Percentiles rank a stretch among this genome's conserved stretches.
Evolutionary conservation across 2,329 filamentous ascomycete genomes (phyloP).

Genomic region (Botrytis deweyae): DNA sequence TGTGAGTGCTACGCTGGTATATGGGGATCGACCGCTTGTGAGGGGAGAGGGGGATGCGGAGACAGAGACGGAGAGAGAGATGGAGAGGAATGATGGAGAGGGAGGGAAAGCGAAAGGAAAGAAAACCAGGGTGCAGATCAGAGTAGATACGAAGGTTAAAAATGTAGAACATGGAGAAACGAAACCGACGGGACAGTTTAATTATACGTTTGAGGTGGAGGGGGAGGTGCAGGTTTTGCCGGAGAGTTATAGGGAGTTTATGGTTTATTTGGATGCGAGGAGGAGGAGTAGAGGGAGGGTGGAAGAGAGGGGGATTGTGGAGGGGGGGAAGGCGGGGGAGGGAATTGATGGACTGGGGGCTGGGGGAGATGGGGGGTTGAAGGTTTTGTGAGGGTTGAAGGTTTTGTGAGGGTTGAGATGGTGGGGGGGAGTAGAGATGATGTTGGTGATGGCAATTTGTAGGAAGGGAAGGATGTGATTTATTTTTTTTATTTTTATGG

Average conservation of each 20-base stretch:
- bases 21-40: slow-evolving; percentile 59
- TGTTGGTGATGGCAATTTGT: no score
- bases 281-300: slow-evolving; percentile 32
- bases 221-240: slow-evolving; percentile 66
- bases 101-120: slow-evolving; percentile 27
- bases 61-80: slow-evolving; percentile 26
- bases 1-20: slow-evolving; percentile 64
- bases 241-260: slow-evolving; percentile 42
- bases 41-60: slow-evolving; percentile 15
- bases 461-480: no score
- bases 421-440: no score
- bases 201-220: slow-evolving; percentile 69
- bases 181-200: slow-evolving; percentile 69
- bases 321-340: slow-evolving; percentile 18
- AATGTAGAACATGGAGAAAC: slow-evolving; percentile 67
- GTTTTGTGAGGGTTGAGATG: not conserved
- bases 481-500: no score
- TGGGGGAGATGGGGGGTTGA: not conserved
- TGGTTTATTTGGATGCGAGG: slow-evolving; percentile 43
- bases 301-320: slow-evolving; percentile 15
- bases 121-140: slow-evolving; percentile 63
- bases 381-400: not conserved
- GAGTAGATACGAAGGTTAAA: slow-evolving; percentile 66
- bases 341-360: not conserved
- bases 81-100: not conserved